Percentiles rank a stretch among this genome's conserved stretches.
These are phyloP conservation scores for Metroxylon sagu DNA, from an alignment of 176 grass and related monocot genomes.

Conservation along the genomic window DNA sequence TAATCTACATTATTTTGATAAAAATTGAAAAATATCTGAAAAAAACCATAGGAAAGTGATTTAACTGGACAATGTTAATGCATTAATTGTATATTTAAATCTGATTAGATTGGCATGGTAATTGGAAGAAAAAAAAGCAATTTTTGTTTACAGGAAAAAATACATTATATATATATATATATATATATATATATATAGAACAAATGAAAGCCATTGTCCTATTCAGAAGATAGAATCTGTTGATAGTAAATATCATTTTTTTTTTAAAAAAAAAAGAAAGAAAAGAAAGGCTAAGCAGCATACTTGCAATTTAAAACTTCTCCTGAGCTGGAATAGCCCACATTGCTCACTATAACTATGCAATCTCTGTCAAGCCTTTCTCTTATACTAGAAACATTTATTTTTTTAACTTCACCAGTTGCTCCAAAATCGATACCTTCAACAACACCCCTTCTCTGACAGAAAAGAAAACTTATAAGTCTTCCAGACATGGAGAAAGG, in stretches of 20 bases:
- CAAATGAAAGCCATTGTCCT: neutral
- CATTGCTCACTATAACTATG: constrained; percentile 45
- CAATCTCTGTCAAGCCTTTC: constrained; percentile 41
- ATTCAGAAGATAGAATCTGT: neutral
- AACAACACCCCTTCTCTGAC: constrained; percentile 59
- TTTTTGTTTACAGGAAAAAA: neutral
- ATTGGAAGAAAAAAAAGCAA: too few species aligned
- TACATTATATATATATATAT: neutral
- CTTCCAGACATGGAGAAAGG: constrained; percentile 1
- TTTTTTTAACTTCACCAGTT: constrained; percentile 92
- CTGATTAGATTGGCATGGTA: too few species aligned
- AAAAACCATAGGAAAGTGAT: too few species aligned
- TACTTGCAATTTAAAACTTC: constrained; percentile 58
- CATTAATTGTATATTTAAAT: too few species aligned
- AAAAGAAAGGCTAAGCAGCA: constrained; percentile 5
- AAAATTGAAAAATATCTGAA: too few species aligned
- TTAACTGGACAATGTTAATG: too few species aligned
- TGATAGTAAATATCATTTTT: neutral
- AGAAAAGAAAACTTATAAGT: constrained; percentile 23
- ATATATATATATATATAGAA: neutral
- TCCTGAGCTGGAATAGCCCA: constrained; percentile 46
- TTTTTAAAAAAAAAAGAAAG: neutral
- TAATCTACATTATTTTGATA: too few species aligned
- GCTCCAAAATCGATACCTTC: constrained; percentile 57
- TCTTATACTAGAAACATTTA: constrained; percentile 58